Evolutionary conservation across 2,329 filamentous ascomycete genomes (phyloP).

Genomic region (Incumbomyces delicatus): DNA sequence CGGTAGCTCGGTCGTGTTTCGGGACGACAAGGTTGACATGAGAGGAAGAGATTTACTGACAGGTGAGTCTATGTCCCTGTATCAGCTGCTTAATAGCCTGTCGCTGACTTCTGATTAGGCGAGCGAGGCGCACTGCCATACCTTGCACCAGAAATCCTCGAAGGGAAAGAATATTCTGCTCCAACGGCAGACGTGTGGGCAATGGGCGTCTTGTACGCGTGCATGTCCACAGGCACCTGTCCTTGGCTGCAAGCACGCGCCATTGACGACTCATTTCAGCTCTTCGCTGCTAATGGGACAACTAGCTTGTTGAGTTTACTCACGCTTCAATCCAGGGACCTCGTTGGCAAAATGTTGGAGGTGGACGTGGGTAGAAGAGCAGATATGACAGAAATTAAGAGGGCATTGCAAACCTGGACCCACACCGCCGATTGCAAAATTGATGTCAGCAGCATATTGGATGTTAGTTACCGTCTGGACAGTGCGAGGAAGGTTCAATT

Average conservation of each 20-base stretch:
- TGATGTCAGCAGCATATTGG: too few species aligned
- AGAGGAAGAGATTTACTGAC: neutral
- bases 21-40: neutral
- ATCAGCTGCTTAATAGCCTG: neutral
- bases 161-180: neutral
- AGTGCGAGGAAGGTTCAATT: too few species aligned
- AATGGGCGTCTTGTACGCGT: conserved; percentile 1
- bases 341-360: too few species aligned
- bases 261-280: neutral
- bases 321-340: too few species aligned
- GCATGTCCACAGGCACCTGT: neutral
- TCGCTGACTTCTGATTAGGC: neutral
- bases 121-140: neutral
- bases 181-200: neutral
- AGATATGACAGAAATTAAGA: too few species aligned
- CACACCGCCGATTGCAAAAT: too few species aligned
- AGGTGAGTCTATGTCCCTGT: too few species aligned
- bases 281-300: neutral
- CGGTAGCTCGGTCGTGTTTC: neutral
- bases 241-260: neutral
- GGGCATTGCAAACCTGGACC: too few species aligned
- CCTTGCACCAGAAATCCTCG: neutral
- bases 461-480: too few species aligned
- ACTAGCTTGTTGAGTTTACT: neutral
- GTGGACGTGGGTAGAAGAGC: too few species aligned